Conservation (phyloP, 139 green algal genomes). For the Desmodesmus armatus region DNA sequence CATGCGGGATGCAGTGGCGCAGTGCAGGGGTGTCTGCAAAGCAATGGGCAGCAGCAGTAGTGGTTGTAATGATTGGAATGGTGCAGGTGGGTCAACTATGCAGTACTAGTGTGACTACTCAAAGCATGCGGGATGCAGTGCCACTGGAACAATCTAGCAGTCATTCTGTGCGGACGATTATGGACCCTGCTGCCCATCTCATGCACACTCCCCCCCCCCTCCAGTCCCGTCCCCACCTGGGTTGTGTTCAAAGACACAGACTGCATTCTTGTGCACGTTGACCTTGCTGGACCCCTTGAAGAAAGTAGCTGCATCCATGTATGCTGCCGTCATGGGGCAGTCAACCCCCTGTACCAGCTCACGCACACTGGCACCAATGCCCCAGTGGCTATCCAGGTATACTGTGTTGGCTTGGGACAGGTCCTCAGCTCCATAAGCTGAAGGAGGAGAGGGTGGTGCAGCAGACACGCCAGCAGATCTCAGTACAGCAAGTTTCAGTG, state of each 20-base stretch:
- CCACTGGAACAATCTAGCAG: no score
- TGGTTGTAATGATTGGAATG: no score
- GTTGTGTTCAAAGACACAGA: conserved; percentile 52
- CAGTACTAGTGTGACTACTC: no score
- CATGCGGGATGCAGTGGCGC: conserved; percentile 43
- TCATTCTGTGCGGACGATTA: no score
- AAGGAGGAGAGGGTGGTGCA: background rate
- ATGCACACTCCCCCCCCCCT: no score
- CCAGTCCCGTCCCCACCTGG: conserved; percentile 32
- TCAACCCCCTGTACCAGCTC: conserved; percentile 41
- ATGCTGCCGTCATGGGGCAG: conserved; percentile 45
- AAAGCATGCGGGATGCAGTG: no score
- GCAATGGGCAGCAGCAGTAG: no score
- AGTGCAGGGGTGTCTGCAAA: conserved; percentile 26
- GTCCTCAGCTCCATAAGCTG: conserved; percentile 47
- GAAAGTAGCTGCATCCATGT: conserved; percentile 43
- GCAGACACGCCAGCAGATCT: background rate
- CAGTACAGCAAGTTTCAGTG: background rate
- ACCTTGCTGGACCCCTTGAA: conserved; percentile 30
- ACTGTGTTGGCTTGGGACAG: conserved; percentile 43
- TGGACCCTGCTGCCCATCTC: no score
- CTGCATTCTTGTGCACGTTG: conserved; percentile 22
- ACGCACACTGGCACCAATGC: conserved; percentile 21
- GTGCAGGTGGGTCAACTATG: no score
- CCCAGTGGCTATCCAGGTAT: conserved; percentile 49